A percentile compares a stretch with the other conserved stretches of the same genome.
Conservation (phyloP, 1,284 basidiomycete genomes). For the Ustilago trichophora region DNA sequence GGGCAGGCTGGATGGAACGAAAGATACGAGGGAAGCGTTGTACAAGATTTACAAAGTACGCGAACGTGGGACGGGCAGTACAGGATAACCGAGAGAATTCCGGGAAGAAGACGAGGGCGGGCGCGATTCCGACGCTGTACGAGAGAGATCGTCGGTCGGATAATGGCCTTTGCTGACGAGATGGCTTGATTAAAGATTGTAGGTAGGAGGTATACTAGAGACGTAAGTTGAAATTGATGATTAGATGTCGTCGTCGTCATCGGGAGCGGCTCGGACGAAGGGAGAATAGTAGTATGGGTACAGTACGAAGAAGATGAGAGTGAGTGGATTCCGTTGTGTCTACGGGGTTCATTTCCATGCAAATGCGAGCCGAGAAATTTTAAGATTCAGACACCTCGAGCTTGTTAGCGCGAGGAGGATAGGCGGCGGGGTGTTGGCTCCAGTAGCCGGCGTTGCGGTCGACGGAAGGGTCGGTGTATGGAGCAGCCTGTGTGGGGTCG, state of each 20-base stretch:
- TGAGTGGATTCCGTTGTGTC: conserved; percentile 1
- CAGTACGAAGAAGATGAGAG: background rate
- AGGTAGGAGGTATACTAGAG: conserved; percentile 1
- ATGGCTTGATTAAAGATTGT: conserved; percentile 3
- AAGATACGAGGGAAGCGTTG: too few relatives aligned
- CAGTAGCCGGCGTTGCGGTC: conserved; percentile 41
- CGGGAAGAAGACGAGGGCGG: too few relatives aligned
- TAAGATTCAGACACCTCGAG: conserved; percentile 36
- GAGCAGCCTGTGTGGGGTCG: conserved; percentile 68
- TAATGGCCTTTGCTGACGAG: background rate
- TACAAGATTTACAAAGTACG: conserved; percentile 23
- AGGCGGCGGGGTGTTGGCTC: conserved; percentile 40
- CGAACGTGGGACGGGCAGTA: background rate
- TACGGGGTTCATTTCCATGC: background rate
- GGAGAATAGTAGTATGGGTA: background rate
- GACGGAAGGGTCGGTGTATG: conserved; percentile 25
- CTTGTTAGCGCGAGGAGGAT: conserved; percentile 27
- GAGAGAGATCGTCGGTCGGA: conserved; percentile 7
- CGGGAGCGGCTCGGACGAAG: too few relatives aligned
- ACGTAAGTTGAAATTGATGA: too few relatives aligned
- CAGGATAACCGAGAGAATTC: background rate
- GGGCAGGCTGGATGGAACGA: too few relatives aligned
- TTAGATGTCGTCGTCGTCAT: too few relatives aligned
- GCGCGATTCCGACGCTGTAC: conserved; percentile 15
- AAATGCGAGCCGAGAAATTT: background rate